Evolutionary conservation across 208 protist genomes (phyloP).

Genomic region (Acanthamoeba lenticulata): DNA sequence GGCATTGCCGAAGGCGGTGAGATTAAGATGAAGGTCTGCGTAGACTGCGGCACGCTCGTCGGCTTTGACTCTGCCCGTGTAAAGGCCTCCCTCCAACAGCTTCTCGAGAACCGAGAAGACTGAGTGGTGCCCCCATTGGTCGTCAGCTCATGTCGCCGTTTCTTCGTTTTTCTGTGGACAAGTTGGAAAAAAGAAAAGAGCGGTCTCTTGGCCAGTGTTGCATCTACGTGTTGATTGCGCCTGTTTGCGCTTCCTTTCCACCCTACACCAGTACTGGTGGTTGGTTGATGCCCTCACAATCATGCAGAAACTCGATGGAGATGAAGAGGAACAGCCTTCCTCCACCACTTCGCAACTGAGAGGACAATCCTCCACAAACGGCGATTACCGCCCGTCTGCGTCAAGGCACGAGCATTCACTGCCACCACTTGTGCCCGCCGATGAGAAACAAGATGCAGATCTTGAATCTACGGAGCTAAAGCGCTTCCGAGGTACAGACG

Average conservation of each 20-base stretch:
- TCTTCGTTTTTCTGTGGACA: too few species aligned
- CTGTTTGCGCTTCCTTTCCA: too few species aligned
- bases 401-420: not conserved
- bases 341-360: not conserved
- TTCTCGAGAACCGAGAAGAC: too few species aligned
- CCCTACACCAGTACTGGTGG: too few species aligned
- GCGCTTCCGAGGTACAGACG: not conserved
- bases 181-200: too few species aligned
- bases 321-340: constrained; percentile 40
- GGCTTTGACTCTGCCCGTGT: not conserved
- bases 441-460: too few species aligned
- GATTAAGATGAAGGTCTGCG: not conserved
- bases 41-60: not conserved
- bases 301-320: constrained; percentile 10
- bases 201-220: too few species aligned
- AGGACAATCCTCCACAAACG: too few species aligned
- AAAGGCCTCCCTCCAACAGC: not conserved
- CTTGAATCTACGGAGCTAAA: not conserved
- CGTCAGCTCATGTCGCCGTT: too few species aligned
- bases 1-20: not conserved
- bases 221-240: too few species aligned
- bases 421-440: not conserved
- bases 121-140: too few species aligned
- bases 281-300: not conserved
- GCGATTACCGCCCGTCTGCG: not conserved